Evolutionary conservation across 2,329 filamentous ascomycete genomes (phyloP), one percentile per base, ranked within the genome.

Genomic region (Cladosporium sp.): DNA sequence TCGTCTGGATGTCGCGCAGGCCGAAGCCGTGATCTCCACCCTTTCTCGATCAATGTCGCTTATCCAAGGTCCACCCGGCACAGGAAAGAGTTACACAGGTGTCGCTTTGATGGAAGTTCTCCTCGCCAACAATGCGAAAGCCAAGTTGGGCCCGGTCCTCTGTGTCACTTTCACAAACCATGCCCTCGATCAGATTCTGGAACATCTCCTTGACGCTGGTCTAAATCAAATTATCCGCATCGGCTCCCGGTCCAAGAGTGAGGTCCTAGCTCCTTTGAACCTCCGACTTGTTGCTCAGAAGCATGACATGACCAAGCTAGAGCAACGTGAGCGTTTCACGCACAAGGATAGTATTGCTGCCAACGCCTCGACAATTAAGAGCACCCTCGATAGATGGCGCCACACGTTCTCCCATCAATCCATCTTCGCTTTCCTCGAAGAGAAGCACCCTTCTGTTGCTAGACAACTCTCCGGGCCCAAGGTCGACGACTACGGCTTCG

Each of bases 51-150:
- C 75, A 33, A 65, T 86, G 8, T 77, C 81, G 1, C 70, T 87
- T 3, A 84, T 87, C 10, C 84, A 88, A 68, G 85, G 85, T 0
- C 85, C 85, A 0, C 85, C 85, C 0, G 85, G 85, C 0, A 88
- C 85, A 0, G 85, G 85, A 0, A 88, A 88, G 62, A 79, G 74
- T 3, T 86, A 78, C 57, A 74, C 77, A 0, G 84, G 83, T 3
- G 73, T 81, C 2, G 73, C 77, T 41, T 63, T 87, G n/a, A 76
- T 85, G 54, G 77, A 78, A 54, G 72, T 76, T 0, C 62, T 85
- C 4, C 61, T 85, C 71, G 9, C 75, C 71, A 66, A 68, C 51
- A 70, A 66, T 31, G 41, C 56, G 0, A 61, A 56, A 14, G 67
- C 59, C 0, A 49, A 63, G 0, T 57, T 79, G 0, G 74, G 75